These are phyloP conservation scores for Cutaneotrichosporon sp. DNA, from an alignment of 1,284 basidiomycete genomes.

Conservation along the genomic window DNA sequence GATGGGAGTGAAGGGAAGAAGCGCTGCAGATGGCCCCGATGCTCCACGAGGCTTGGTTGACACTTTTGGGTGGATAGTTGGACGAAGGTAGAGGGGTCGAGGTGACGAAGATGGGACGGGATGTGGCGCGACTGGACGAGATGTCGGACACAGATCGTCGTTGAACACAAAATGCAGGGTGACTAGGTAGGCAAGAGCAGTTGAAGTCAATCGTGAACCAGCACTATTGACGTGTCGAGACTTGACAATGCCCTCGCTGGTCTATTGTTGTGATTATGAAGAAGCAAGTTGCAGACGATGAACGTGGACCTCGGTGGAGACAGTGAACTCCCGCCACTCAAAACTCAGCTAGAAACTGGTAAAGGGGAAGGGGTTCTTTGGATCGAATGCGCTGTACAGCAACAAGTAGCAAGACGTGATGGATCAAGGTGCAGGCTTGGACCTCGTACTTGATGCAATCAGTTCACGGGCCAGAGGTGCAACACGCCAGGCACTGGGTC, in stretches of 20 bases:
- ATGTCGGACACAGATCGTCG: background rate
- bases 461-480: background rate
- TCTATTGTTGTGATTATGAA: background rate
- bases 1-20: background rate
- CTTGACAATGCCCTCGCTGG: background rate
- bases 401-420: background rate
- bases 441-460: constrained; percentile 1
- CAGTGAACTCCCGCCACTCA: background rate
- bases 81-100: background rate
- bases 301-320: background rate
- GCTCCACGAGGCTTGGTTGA: background rate
- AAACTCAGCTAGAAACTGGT: background rate
- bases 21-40: background rate
- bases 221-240: background rate
- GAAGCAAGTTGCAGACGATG: background rate
- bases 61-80: background rate
- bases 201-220: background rate
- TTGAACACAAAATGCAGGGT: background rate
- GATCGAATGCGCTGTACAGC: background rate
- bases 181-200: background rate
- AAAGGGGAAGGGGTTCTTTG: background rate
- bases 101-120: background rate
- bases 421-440: background rate
- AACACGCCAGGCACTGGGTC: background rate
- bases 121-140: background rate